Base-by-base conservation (phyloP, 768 basidiomycete genomes). In the Leccinum truebloodii region DNA sequence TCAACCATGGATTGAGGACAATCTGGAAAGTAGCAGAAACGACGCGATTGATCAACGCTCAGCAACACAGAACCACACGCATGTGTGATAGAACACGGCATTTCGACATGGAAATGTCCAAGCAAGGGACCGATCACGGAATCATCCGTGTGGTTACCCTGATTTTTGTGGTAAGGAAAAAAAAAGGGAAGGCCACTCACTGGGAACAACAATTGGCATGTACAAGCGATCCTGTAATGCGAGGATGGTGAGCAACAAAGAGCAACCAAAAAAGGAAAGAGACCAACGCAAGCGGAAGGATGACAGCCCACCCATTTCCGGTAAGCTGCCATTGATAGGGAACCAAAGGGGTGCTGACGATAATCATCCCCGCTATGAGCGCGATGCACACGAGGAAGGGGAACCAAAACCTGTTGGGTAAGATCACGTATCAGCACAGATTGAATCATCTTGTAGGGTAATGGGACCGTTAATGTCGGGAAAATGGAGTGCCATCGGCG, bases 1-100 rank as follows among this genome's bases (percentile, higher is more conserved):
- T 91, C 59, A 94, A 78, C 88, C 89, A 92, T 7, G 92, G 93
- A 67, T 95, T 95, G 60, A 95, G 83, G 48, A 92, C 87, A 63
- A 95, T 88, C 81, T 89, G 63, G 34, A 55, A 16, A 52, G 44
- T 0, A 44, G 35, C 34, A 34, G 4, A 52, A 41, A 24, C 18
- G 46, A 55, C 60, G 52, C 37, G 52, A 52, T 57, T 52, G 41
- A 65, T 73, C 30, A 73, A 69, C 57, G 44, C 12, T 30, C 39
- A 30, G 55, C 16, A 32, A 50, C 28, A 41, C 30, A 20, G 18
- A 18, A 20, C 41, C 18, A 41, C 39, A 22, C 34, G 52, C 9
- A 30, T 57, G 44, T 6, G 50, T 52, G 57, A 62, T 48, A 54
- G 44, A 54, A 54, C n/a, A 49, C 53, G 57, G 55, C 24, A 2